These are phyloP conservation scores for Porphyra umbilicalis DNA, from an alignment of 31 red algal genomes.

Conservation along the genomic window DNA sequence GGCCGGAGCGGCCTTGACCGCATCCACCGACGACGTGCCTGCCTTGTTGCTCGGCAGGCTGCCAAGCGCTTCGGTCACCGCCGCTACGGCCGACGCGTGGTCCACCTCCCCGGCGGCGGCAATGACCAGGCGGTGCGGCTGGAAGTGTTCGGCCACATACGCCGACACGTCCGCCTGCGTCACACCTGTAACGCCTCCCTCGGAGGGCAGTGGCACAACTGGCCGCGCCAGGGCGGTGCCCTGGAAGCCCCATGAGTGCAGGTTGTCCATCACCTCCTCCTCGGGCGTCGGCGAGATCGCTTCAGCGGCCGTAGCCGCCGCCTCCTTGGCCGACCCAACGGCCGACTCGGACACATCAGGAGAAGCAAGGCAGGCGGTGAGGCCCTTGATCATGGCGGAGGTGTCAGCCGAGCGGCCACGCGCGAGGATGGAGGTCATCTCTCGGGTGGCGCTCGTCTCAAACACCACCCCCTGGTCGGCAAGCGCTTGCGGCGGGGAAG, in stretches of 20 bases:
- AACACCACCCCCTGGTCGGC: background rate
- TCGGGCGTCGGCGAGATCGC: constrained; percentile 2
- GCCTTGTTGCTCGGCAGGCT: background rate
- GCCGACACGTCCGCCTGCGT: constrained; percentile 12
- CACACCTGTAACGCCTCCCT: constrained; percentile 22
- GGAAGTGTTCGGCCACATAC: constrained; percentile 28
- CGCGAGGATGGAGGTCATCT: background rate
- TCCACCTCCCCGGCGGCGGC: constrained; percentile 31
- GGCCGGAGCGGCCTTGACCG: constrained; percentile 13
- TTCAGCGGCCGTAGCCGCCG: background rate
- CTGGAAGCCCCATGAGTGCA: constrained; percentile 30
- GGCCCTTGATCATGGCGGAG: background rate
- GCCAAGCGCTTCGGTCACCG: background rate
- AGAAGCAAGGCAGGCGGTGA: background rate
- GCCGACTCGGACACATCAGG: background rate
- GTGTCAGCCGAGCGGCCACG: background rate
- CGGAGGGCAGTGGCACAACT: constrained; percentile 13
- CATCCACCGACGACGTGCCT: background rate
- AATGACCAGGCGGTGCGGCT: constrained; percentile 50
- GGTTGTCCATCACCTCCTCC: constrained; percentile 39
- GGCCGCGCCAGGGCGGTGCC: constrained; percentile 34
- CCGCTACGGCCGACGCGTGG: constrained; percentile 16
- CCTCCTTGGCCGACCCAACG: background rate
- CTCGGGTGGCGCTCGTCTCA: background rate
- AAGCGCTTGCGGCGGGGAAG: constrained; percentile 57